Base-by-base conservation (phyloP, 805 yeast genomes). In the Candida andamanensis region DNA sequence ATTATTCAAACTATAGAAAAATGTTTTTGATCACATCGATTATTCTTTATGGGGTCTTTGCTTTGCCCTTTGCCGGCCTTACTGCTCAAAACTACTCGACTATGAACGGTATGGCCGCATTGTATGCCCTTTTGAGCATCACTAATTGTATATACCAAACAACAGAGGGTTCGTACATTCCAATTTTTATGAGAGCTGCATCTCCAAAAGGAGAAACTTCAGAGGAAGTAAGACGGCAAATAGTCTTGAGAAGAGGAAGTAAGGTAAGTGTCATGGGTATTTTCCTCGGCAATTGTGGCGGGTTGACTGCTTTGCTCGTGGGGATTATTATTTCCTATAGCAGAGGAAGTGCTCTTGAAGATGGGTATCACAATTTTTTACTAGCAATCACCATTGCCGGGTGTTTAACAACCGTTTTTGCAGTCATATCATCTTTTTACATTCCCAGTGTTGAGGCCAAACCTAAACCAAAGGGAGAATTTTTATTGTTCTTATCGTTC, bases 351-450 rank as follows among this genome's bases (percentile, higher is more conserved):
- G 50, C 58, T 3, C 33, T 33, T 0, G 46, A 35, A 20, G 41
- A 47, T 26, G 63, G 62, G 0, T 57, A 56, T 29, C 55, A 52
- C 26, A 53, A 54, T 32, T 63, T 56, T 31, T 39, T 63, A n/a
- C 33, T 58, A 12, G 69, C 69, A 0, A 62, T 63, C 10, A 53
- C 67, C 1, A 50, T 57, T 17, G 67, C 69, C 2, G 69, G 69
- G 1, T 39, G 52, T 28, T 33, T 56, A n/a, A 62, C 69, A 2
- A 35, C 53, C 6, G 45, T 42, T 0, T 41, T 56, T 18, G 47
- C 60, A 0, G 11, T 53, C 0, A 8, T 54, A 4, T 36, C 60
- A 11, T 42, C 60, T 1, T 47, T 33, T 22, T 51, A 40, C 22
- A 50, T 63, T 8, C 69, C 70, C 4, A 44, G 45, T 16, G 54